Conservation (phyloP, 2,329 filamentous ascomycete genomes). For the Diaporthe citri region DNA sequence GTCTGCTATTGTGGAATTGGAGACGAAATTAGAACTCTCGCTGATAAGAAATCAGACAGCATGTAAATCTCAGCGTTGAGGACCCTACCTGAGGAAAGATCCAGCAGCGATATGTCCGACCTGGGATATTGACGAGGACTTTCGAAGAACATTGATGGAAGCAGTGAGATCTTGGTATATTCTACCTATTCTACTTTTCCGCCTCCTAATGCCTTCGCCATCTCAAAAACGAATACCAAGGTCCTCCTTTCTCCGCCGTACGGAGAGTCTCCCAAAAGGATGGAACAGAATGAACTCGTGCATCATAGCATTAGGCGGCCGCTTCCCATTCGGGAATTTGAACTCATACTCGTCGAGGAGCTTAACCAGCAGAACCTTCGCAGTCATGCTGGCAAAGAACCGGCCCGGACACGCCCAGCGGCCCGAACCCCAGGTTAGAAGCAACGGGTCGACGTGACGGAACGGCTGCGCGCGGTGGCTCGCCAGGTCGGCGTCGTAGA, state of each 20-base stretch:
- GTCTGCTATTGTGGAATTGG: not conserved
- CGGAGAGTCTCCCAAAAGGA: not conserved
- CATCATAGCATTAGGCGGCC: not conserved
- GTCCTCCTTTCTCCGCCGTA: not conserved
- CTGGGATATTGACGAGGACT: not conserved
- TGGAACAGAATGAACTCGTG: not conserved
- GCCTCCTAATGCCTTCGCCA: not conserved
- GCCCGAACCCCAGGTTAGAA: not conserved
- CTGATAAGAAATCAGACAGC: too few relatives aligned
- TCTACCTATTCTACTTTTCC: too few relatives aligned
- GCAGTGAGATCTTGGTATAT: too few relatives aligned
- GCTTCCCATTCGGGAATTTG: not conserved
- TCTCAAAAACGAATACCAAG: not conserved
- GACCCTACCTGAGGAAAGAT: not conserved
- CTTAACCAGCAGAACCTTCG: not conserved
- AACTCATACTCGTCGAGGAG: not conserved
- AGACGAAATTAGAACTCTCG: not conserved
- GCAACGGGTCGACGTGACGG: not conserved
- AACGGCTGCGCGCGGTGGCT: constrained; percentile 1
- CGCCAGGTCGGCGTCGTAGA: not conserved
- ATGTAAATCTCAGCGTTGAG: too few relatives aligned
- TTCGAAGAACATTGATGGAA: not conserved
- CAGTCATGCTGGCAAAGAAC: not conserved
- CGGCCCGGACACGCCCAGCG: not conserved
- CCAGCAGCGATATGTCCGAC: not conserved